phyloP scores from a whole-genome alignment of 2,329 filamentous ascomycete species.

The Zelopaecilomyces penicillatus region DNA sequence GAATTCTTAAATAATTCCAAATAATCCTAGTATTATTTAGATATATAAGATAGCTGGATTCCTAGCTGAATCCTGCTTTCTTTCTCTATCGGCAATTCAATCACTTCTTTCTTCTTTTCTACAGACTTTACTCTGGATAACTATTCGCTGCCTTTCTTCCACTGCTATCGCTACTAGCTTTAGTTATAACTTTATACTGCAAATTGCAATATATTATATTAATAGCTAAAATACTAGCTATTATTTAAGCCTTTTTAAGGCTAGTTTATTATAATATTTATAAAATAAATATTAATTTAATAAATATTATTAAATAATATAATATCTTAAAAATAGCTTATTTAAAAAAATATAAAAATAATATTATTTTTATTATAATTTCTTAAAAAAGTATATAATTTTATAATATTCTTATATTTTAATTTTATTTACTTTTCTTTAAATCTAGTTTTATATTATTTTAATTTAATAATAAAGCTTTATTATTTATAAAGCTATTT shows the following conservation, averaged over 20 bases:
- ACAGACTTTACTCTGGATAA: too few species aligned
- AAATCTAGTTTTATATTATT: background rate
- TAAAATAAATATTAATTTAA: background rate
- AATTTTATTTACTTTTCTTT: background rate
- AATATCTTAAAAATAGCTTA: constrained; percentile 1
- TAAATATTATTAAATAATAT: constrained; percentile 1
- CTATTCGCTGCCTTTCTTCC: too few species aligned
- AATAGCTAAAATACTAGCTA: background rate
- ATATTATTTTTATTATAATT: background rate
- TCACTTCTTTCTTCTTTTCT: too few species aligned
- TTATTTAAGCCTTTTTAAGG: background rate
- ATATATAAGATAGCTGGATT: too few species aligned
- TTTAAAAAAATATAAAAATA: constrained; percentile 1
- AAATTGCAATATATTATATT: background rate
- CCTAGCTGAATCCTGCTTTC: background rate
- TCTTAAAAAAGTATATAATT: background rate
- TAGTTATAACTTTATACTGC: too few species aligned
- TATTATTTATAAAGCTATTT: too few species aligned
- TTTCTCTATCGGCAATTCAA: background rate
- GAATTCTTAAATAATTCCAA: too few species aligned
- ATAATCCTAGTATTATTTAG: too few species aligned
- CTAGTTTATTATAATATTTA: background rate
- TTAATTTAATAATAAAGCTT: background rate
- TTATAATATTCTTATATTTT: background rate
- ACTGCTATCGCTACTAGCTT: too few species aligned